phyloP scores from a whole-genome alignment of 129 eudicot genomes.

The Lactuca saligna region DNA sequence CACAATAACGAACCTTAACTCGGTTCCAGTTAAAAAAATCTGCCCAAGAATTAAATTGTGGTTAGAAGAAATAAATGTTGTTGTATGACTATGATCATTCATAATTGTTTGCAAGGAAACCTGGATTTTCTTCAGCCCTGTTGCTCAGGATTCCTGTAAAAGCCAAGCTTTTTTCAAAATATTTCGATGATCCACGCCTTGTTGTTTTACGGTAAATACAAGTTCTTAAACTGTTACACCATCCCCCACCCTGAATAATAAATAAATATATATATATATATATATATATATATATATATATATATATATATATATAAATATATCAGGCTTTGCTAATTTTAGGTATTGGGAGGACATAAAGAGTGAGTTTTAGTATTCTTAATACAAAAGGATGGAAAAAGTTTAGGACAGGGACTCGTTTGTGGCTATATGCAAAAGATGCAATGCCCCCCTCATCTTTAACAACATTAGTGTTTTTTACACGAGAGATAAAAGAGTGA shows the following conservation, averaged over 20 bases:
- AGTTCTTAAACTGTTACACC: slow-evolving; percentile 42
- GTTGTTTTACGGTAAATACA: slow-evolving; percentile 38
- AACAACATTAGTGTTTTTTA: no score
- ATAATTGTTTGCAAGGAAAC: slow-evolving; percentile 20
- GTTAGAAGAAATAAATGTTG: background rate
- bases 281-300: no score
- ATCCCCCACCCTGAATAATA: slow-evolving; percentile 52
- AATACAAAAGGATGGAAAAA: no score
- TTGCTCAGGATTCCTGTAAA: slow-evolving; percentile 50
- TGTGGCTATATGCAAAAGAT: no score
- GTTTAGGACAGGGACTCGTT: no score
- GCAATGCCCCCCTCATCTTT: no score
- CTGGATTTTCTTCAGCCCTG: slow-evolving; percentile 45
- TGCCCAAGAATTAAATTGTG: slow-evolving; percentile 5
- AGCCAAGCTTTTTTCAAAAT: slow-evolving; percentile 36
- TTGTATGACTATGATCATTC: background rate
- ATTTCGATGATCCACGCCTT: slow-evolving; percentile 34
- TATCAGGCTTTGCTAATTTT: no score
- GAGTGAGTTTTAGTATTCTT: no score
- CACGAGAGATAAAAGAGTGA: no score
- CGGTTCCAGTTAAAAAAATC: slow-evolving; percentile 74
- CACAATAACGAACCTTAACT: slow-evolving; percentile 57
- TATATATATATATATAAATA: no score
- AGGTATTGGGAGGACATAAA: no score
- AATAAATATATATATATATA: background rate